These are phyloP conservation scores for Pueraria montana DNA, from an alignment of 306 rosid species.

Conservation along the genomic window DNA sequence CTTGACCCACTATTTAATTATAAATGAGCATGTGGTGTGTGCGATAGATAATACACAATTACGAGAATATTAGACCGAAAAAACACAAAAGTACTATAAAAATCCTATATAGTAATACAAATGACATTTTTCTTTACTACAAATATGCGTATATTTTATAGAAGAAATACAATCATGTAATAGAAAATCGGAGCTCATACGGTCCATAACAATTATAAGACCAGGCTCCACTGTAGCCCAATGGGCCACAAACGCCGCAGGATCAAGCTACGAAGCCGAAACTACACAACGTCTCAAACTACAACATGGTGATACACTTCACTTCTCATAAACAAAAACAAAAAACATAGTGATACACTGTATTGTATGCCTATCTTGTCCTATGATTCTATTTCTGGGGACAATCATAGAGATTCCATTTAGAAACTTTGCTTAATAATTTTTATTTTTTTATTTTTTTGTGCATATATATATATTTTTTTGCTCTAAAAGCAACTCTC, in stretches of 20 bases:
- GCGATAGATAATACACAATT: too few relatives aligned
- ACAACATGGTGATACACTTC: background rate
- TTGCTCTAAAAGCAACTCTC: conserved; percentile 54
- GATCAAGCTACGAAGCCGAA: conserved; percentile 28
- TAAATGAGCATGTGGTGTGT: too few relatives aligned
- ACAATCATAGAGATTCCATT: background rate
- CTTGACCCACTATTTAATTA: too few relatives aligned
- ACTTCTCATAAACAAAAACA: background rate
- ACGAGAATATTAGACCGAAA: too few relatives aligned
- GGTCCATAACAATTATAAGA: conserved; percentile 38
- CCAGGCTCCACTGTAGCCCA: conserved; percentile 39
- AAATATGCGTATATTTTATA: background rate
- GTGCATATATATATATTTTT: background rate
- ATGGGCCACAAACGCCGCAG: conserved; percentile 41
- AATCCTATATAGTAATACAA: background rate
- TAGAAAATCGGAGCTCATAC: background rate
- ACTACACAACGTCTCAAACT: background rate
- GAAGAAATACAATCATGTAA: background rate
- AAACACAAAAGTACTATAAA: too few relatives aligned
- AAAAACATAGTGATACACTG: background rate
- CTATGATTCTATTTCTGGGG: background rate
- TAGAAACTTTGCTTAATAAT: background rate
- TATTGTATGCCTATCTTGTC: conserved; percentile 3
- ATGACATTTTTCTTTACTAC: background rate
- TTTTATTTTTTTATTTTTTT: too few relatives aligned